A percentile compares a stretch with the other conserved stretches of the same genome.
Evolutionary conservation across 2,329 filamentous ascomycete species (phyloP).

Genomic region (Orbilia javanica): DNA sequence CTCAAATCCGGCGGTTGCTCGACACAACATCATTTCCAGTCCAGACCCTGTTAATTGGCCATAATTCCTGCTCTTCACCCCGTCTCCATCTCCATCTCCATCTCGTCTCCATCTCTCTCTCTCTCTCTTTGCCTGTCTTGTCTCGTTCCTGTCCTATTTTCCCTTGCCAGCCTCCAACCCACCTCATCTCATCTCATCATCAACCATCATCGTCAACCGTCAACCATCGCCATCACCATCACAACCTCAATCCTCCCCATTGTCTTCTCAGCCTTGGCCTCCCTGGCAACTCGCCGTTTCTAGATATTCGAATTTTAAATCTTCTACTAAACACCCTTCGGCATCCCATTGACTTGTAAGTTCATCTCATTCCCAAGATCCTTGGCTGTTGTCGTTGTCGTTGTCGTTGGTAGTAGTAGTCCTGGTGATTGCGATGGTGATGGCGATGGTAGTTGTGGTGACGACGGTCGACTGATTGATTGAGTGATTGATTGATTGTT

Average conservation of each 20-base stretch:
- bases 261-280: slow-evolving; percentile 7
- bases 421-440: no score
- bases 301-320: slow-evolving; percentile 16
- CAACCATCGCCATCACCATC: neutral
- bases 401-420: no score
- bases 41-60: slow-evolving; percentile 5
- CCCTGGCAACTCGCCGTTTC: slow-evolving; percentile 49
- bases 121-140: no score
- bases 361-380: neutral
- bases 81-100: slow-evolving; percentile 16
- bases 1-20: slow-evolving; percentile 50
- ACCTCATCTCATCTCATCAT: slow-evolving; percentile 8
- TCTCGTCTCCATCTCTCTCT: neutral
- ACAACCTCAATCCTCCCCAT: neutral
- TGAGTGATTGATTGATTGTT: no score
- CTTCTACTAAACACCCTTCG: neutral
- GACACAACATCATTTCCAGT: slow-evolving; percentile 48
- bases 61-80: slow-evolving; percentile 20
- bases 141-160: neutral
- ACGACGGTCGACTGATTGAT: neutral
- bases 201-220: slow-evolving; percentile 1
- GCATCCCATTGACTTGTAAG: slow-evolving; percentile 39
- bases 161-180: neutral
- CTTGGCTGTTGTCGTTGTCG: neutral
- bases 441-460: neutral